A percentile compares a stretch with the other conserved stretches of the same genome.
Evolutionary conservation across 768 basidiomycete genomes (phyloP).

Genomic region (Lactarius vividus): DNA sequence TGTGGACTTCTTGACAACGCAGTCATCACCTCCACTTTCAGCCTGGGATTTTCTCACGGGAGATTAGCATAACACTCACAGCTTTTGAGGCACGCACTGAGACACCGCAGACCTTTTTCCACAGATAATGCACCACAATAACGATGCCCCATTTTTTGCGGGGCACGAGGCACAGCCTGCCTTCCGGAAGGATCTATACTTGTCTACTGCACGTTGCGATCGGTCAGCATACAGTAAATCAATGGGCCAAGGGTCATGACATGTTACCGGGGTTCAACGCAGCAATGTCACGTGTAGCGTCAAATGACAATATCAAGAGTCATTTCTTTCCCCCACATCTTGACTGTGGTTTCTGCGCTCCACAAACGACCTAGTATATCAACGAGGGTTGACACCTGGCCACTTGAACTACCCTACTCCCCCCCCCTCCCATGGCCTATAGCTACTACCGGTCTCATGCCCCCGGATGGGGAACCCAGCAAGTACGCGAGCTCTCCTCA

Average conservation of each 20-base stretch:
- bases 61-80: not conserved
- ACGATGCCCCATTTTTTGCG: not conserved
- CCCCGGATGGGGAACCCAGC: slow-evolving; percentile 50
- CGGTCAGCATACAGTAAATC: not conserved
- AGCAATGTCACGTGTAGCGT: not conserved
- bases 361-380: not conserved
- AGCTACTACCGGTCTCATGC: slow-evolving; percentile 42
- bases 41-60: not conserved
- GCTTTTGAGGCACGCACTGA: too few relatives aligned
- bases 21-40: not conserved
- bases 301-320: not conserved
- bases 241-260: not conserved
- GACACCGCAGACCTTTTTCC: not conserved
- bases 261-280: not conserved
- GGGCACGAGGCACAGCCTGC: not conserved
- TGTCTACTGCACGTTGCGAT: not conserved
- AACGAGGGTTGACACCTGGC: not conserved
- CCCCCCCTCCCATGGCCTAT: slow-evolving; percentile 41
- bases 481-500: slow-evolving; percentile 32
- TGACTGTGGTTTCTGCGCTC: not conserved
- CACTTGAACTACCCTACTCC: not conserved
- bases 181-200: not conserved
- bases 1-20: not conserved
- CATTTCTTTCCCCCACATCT: not conserved
- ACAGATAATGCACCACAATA: not conserved